Evolutionary conservation across 1,139 yeast genomes (phyloP), one percentile per base, ranked within the genome.

Genomic region (Hyphopichia wangnamkhiaoensis): DNA sequence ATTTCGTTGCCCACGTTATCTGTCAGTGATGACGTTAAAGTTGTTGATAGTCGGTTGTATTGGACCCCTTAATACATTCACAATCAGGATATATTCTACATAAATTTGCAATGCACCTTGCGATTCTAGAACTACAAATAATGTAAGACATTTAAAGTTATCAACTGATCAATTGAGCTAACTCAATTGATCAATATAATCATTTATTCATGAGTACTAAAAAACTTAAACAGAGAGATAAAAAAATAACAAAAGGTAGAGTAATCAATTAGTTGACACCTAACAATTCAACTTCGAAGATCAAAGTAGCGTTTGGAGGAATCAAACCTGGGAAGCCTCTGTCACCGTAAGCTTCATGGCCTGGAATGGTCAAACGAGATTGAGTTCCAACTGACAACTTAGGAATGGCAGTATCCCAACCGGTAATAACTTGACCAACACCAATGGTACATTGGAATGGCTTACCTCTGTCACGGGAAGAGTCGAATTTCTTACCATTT

Each of bases 301-400:
- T 71, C 68, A 93, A 79, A 50, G 96, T 90, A 47, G 97, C 95
- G 65, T 89, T 88, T 52, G 97, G 96, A 48, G 98, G 98, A 61
- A 93, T 93, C 58, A 88, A 74, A 51, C 96, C 95, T 48, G 97
- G 97, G 81, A 86, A 88, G 36, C 97, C 98, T 66, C 95, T 84
- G 49, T 80, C 76, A 47, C 97, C 97, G 69, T 93, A 93, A 50
- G 95, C 98, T 67, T 88, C 85, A 56, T 85, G 83, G 46, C 96
- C 93, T 53, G 97, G 95, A 56, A 91, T 89, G 54, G 94, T 89
- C 62, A 93, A 75, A 61, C 84, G 79, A 40, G 97, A 95, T 73
- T 84, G 85, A 67, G 94, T 89, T 53, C 98, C 98, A 43, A 90
- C 77, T 42, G 95, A 85, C 66, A 93, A 79, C 67, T 89, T 83